Evolutionary conservation across 768 basidiomycete species (phyloP), one percentile per base, ranked within the genome.

Genomic region (Amanita rimosa): DNA sequence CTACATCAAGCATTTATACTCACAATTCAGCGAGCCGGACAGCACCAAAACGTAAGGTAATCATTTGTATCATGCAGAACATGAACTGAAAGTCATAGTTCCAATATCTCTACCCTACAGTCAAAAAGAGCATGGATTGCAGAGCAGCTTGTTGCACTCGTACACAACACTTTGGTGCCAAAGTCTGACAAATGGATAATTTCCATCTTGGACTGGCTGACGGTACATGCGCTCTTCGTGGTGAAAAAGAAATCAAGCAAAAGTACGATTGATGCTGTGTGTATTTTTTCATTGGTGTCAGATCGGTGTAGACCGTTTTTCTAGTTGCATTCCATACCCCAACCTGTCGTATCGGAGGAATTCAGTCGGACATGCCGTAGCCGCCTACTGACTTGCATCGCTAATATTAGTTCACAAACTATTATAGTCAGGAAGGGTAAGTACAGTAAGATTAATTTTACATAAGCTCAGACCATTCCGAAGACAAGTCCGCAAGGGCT

Each of bases 161-260:
- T 94, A 54, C 82, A 83, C 36, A 93, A 91, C 59, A 78, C 80
- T 10, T 74, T 79, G 1, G 75, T 94, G 41, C 87, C 84, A 3
- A 92, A 88, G 59, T 72, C 74, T 37, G 92, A 95, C 60, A 71
- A 71, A 31, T 92, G 90, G 82, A 70, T 94, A 16, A 70, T 75
- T 48, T 67, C 71, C 9, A 67, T 93, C 47, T 69, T 98, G 22
- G 80, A 94, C 52, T 96, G 91, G 77, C 69, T 96, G 37, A 64
- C 76, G 52, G 74, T 91, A 6, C 74, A 96, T 52, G 93, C 91
- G 0, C 74, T 95, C 39, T 96, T 91, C 60, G 62, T 74, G 16
- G 65, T 91, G 53, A 75, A 75, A 55, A 92, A 88, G 65, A 79
- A 78, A 59, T 78, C 80, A 19, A 75, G 77, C 49, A 86, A 85